These are phyloP conservation scores for Plantago elongata DNA, from an alignment of 257 asterid genomes.

Conservation along the genomic window DNA sequence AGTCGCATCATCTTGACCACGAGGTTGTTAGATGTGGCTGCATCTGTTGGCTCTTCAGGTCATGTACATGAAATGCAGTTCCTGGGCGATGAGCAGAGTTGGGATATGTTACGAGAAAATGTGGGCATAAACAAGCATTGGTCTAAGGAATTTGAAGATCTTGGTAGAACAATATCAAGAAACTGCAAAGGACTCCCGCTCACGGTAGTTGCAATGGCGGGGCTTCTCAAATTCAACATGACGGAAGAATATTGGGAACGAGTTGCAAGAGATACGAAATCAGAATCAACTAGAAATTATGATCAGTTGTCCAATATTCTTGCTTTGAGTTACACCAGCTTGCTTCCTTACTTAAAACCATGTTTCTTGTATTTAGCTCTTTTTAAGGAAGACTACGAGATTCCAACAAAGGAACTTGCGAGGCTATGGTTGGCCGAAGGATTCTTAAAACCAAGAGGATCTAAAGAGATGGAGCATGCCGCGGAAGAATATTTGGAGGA, in stretches of 20 bases:
- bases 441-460: neutral
- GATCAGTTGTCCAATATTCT: neutral
- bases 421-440: conserved; percentile 3
- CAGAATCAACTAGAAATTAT: neutral
- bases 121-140: neutral
- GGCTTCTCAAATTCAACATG: neutral
- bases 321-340: neutral
- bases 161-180: too few species aligned
- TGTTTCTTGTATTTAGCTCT: neutral
- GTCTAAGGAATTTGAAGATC: neutral
- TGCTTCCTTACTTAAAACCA: neutral
- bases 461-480: neutral
- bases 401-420: neutral
- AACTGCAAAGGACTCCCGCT: too few species aligned
- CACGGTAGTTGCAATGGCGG: too few species aligned
- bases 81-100: neutral
- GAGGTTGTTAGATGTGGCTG: too few species aligned
- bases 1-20: too few species aligned
- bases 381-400: neutral
- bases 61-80: neutral
- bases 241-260: neutral
- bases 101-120: neutral
- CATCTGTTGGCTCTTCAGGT: too few species aligned
- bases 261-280: neutral
- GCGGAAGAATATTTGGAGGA: too few species aligned